Conservation (phyloP, 768 basidiomycete genomes). For the Podaxis sp. region DNA sequence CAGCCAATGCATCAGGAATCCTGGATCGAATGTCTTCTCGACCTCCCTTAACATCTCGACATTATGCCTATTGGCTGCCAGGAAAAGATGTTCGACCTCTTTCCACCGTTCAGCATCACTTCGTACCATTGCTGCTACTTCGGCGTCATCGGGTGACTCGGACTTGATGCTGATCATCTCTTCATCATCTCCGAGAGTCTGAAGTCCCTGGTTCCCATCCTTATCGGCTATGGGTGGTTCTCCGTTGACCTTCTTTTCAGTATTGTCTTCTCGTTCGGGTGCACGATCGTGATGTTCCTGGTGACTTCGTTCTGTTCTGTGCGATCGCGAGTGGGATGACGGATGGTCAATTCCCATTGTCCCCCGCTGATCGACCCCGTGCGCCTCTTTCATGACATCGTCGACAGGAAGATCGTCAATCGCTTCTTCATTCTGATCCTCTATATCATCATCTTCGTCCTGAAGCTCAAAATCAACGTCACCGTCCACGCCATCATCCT, state of each 20-base stretch:
- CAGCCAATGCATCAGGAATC: conserved; percentile 22
- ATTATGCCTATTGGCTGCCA: conserved; percentile 13
- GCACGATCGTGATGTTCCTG: not conserved
- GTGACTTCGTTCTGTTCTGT: not conserved
- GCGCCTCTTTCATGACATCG: not conserved
- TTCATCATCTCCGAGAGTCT: not conserved
- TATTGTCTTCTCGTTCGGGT: not conserved
- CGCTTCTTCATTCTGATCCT: not conserved
- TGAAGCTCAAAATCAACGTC: conserved; percentile 7
- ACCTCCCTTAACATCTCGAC: conserved; percentile 20
- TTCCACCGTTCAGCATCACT: conserved; percentile 5
- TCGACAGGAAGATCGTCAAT: not conserved
- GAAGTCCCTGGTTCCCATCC: no score
- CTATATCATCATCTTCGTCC: not conserved
- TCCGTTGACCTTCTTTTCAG: not conserved
- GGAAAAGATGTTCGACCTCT: conserved; percentile 8
- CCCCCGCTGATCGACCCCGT: not conserved
- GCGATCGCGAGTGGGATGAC: not conserved
- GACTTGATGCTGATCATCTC: not conserved
- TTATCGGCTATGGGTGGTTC: not conserved
- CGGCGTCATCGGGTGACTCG: not conserved
- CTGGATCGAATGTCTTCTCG: conserved; percentile 21
- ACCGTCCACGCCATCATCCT: not conserved
- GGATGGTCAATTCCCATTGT: not conserved
- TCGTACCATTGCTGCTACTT: not conserved